These are phyloP conservation scores for Blastobotrys peoriensis DNA, from an alignment of 805 yeast species.

Conservation along the genomic window DNA sequence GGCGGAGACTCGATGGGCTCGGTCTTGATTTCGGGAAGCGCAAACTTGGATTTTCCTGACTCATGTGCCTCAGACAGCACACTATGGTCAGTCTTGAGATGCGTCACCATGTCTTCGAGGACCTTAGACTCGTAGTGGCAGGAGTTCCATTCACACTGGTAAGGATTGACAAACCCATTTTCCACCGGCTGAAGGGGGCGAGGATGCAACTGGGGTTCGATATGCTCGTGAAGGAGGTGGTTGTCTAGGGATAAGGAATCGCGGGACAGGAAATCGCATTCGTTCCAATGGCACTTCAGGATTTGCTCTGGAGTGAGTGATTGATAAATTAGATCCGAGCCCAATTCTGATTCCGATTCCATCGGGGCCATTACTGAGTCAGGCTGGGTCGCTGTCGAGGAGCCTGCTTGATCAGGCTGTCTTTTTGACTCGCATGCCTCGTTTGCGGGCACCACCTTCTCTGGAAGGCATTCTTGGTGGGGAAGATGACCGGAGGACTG, in stretches of 20 bases:
- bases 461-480: slow-evolving; percentile 9
- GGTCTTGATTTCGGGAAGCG: background rate
- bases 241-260: slow-evolving; percentile 39
- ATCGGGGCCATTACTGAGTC: too few relatives aligned
- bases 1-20: background rate
- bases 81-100: slow-evolving; percentile 44
- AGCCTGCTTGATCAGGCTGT: too few relatives aligned
- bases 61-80: background rate
- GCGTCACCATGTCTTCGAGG: slow-evolving; percentile 50
- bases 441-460: too few relatives aligned
- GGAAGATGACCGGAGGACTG: slow-evolving; percentile 11
- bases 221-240: slow-evolving; percentile 35
- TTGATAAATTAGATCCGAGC: too few relatives aligned
- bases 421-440: too few relatives aligned
- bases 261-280: slow-evolving; percentile 44
- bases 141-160: slow-evolving; percentile 68
- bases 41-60: background rate
- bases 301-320: slow-evolving; percentile 11
- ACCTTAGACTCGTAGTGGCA: slow-evolving; percentile 57
- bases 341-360: background rate
- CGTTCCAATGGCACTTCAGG: slow-evolving; percentile 59
- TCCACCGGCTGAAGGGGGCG: slow-evolving; percentile 4
- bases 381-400: too few relatives aligned
- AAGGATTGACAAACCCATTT: slow-evolving; percentile 11
- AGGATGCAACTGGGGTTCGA: slow-evolving; percentile 13